These are phyloP conservation scores for Verticillium nonalfalfae DNA, from an alignment of 2,329 filamentous ascomycete species.

Conservation along the genomic window DNA sequence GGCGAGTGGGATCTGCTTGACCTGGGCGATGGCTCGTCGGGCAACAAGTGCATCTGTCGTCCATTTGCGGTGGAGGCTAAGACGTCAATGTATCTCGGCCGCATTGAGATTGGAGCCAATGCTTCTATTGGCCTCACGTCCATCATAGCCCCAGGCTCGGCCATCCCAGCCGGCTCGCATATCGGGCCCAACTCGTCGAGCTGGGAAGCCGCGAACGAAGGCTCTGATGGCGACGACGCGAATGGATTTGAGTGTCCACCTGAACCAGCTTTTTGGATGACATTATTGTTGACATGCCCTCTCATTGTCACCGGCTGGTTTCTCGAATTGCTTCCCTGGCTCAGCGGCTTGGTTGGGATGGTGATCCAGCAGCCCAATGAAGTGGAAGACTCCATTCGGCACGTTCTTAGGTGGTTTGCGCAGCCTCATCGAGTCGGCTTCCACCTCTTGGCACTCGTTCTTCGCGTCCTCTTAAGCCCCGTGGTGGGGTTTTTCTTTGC, in stretches of 20 bases:
- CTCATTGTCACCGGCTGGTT: constrained; percentile 31
- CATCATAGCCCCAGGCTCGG: constrained; percentile 42
- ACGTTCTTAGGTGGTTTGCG: constrained; percentile 43
- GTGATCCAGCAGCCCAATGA: constrained; percentile 46
- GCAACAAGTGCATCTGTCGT: constrained; percentile 38
- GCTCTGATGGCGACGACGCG: constrained; percentile 39
- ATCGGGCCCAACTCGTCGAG: constrained; percentile 52
- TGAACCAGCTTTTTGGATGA: constrained; percentile 36
- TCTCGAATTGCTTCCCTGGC: constrained; percentile 37
- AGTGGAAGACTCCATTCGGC: constrained; percentile 26
- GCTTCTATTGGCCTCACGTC: constrained; percentile 40
- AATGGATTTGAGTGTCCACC: constrained; percentile 27
- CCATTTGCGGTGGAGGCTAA: constrained; percentile 51
- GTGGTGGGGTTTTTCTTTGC: constrained; percentile 36
- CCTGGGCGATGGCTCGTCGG: constrained; percentile 39
- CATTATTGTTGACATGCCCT: constrained; percentile 34
- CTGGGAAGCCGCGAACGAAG: constrained; percentile 43
- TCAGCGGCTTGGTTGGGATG: constrained; percentile 46
- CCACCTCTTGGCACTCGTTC: constrained; percentile 40
- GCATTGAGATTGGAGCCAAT: constrained; percentile 41
- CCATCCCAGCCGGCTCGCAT: constrained; percentile 39
- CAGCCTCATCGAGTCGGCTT: constrained; percentile 36
- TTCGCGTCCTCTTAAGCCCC: constrained; percentile 32
- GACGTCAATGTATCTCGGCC: constrained; percentile 49
- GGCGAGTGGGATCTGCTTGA: constrained; percentile 54